Conservation (phyloP, 2,329 filamentous ascomycete species). For the Neopestalotiopsis sp. region DNA sequence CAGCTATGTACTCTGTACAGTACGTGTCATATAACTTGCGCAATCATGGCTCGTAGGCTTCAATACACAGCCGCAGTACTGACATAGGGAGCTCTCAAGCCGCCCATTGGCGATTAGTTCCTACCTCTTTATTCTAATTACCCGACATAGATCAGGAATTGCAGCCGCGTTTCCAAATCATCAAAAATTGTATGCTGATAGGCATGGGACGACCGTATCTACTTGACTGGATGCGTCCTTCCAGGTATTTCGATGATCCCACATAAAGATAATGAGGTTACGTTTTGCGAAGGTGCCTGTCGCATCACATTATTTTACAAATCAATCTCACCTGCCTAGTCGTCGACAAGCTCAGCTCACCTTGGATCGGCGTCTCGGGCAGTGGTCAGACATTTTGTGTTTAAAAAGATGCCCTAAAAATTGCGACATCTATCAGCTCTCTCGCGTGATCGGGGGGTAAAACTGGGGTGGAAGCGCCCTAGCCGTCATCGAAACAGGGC, state of each 20-base stretch:
- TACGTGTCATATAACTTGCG: too few species aligned
- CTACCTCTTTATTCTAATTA: too few species aligned
- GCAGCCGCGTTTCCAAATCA: background rate
- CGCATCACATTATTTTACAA: background rate
- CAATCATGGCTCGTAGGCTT: too few species aligned
- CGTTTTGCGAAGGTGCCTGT: background rate
- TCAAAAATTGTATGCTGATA: too few species aligned
- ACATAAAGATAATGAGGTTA: constrained; percentile 5
- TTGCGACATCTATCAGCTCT: constrained; percentile 13
- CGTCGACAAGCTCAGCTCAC: constrained; percentile 3
- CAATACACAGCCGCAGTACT: too few species aligned
- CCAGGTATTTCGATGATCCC: background rate
- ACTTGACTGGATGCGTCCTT: background rate
- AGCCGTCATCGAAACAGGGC: constrained; percentile 8
- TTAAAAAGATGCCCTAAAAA: background rate
- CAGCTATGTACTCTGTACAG: too few species aligned
- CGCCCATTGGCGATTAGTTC: background rate
- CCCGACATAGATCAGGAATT: background rate
- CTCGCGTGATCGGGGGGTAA: constrained; percentile 11
- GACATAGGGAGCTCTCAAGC: background rate
- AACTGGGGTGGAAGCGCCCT: constrained; percentile 9
- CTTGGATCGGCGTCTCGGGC: background rate
- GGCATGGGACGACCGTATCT: too few species aligned
- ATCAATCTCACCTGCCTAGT: constrained; percentile 9
- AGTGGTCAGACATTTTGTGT: background rate